Conservation (phyloP, 352 stramenopile genomes). For the Pythium volutum region DNA sequence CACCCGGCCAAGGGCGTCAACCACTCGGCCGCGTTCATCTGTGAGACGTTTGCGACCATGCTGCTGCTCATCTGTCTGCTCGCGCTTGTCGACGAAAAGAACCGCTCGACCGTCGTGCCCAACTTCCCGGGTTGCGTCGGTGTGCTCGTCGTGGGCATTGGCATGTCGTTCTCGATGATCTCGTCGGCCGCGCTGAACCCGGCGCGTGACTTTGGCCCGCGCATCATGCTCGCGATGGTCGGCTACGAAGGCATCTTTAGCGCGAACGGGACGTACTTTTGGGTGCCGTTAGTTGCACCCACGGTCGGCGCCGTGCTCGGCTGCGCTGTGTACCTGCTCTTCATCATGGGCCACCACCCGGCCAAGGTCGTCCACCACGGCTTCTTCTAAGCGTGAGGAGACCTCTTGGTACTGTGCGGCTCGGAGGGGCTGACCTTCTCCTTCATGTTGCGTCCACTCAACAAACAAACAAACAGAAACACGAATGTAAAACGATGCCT, state of each 20-base stretch:
- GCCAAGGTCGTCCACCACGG: slow-evolving; percentile 23
- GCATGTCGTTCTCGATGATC: slow-evolving; percentile 33
- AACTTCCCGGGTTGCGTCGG: slow-evolving; percentile 29
- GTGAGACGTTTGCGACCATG: slow-evolving; percentile 25
- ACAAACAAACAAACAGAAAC: neutral
- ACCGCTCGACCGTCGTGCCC: slow-evolving; percentile 27
- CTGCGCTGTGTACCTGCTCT: slow-evolving; percentile 26
- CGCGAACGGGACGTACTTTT: slow-evolving; percentile 32
- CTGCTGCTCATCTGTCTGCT: slow-evolving; percentile 29
- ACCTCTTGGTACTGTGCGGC: no score
- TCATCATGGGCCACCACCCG: slow-evolving; percentile 37
- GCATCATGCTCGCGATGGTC: slow-evolving; percentile 30
- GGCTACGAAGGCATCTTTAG: slow-evolving; percentile 32
- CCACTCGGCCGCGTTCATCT: slow-evolving; percentile 29
- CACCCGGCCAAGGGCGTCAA: slow-evolving; percentile 27
- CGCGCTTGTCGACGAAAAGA: slow-evolving; percentile 30
- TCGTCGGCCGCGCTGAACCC: slow-evolving; percentile 36
- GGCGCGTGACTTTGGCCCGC: slow-evolving; percentile 37
- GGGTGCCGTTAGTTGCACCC: slow-evolving; percentile 36
- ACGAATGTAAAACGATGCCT: neutral
- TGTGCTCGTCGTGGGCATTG: slow-evolving; percentile 26
- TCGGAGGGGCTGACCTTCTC: no score
- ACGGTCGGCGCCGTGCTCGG: slow-evolving; percentile 28
- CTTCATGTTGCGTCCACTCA: neutral
- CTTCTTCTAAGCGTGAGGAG: slow-evolving; percentile 32